Conservation (phyloP, 2,329 filamentous ascomycete species). For the Teratosphaeria nubilosa region DNA sequence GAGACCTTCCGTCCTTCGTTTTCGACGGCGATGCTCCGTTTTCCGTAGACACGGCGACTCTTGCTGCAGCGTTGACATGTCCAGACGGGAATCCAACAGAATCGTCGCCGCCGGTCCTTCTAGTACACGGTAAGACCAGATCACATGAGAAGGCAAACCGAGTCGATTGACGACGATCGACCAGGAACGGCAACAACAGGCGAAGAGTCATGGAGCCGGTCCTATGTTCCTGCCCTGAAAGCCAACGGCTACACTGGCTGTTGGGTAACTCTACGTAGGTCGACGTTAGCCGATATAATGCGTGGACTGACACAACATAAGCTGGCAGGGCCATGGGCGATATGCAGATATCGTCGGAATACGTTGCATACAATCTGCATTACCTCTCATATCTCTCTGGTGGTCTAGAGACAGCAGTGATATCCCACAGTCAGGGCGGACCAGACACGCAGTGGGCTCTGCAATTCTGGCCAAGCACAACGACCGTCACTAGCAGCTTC, state of each 20-base stretch:
- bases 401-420: slow-evolving; percentile 17
- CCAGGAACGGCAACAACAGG: slow-evolving; percentile 18
- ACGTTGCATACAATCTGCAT: slow-evolving; percentile 22
- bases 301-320: slow-evolving; percentile 1
- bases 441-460: slow-evolving; percentile 24
- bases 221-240: slow-evolving; percentile 20
- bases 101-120: slow-evolving; percentile 17
- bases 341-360: slow-evolving; percentile 24
- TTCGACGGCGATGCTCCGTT: slow-evolving; percentile 22
- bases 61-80: slow-evolving; percentile 20
- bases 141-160: background rate
- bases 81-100: slow-evolving; percentile 18
- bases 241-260: slow-evolving; percentile 22
- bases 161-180: background rate
- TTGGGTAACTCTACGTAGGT: slow-evolving; percentile 21
- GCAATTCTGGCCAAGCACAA: slow-evolving; percentile 22
- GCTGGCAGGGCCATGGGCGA: slow-evolving; percentile 21
- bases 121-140: slow-evolving; percentile 17
- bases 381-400: slow-evolving; percentile 18
- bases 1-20: slow-evolving; percentile 11
- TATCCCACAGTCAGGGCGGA: slow-evolving; percentile 21
- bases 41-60: slow-evolving; percentile 11
- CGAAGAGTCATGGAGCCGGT: slow-evolving; percentile 19
- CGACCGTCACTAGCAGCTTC: slow-evolving; percentile 15
- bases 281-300: background rate